Evolutionary conservation across 495 filamentous ascomycete species (phyloP).

Genomic region (Glonium stellatum): DNA sequence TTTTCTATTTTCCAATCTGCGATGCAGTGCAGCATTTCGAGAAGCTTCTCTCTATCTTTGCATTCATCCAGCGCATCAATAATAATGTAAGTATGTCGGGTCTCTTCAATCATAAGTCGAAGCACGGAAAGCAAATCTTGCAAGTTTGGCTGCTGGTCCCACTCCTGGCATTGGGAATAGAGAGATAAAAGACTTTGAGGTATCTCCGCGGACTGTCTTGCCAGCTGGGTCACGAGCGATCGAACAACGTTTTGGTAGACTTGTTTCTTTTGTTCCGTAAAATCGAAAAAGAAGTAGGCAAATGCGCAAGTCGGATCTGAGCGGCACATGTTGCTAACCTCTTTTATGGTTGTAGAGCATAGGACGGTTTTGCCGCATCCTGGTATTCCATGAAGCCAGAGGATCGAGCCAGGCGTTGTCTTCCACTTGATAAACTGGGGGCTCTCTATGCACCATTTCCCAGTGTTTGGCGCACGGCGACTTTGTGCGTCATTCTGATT

Average conservation of each 20-base stretch:
- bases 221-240: slow-evolving; percentile 23
- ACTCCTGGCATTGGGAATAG: slow-evolving; percentile 7
- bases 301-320: no score
- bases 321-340: no score
- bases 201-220: slow-evolving; percentile 6
- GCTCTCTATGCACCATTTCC: slow-evolving; percentile 41
- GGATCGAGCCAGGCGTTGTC: slow-evolving; percentile 33
- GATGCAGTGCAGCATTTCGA: slow-evolving; percentile 9
- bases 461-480: slow-evolving; percentile 36
- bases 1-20: slow-evolving; percentile 5
- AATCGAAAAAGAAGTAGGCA: slow-evolving; percentile 26
- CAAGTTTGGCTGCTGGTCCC: slow-evolving; percentile 16
- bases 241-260: neutral
- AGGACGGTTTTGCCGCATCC: slow-evolving; percentile 42
- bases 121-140: slow-evolving; percentile 6
- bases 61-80: slow-evolving; percentile 28
- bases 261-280: slow-evolving; percentile 15
- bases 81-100: slow-evolving; percentile 17
- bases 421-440: slow-evolving; percentile 35
- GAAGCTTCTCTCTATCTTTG: slow-evolving; percentile 8
- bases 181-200: slow-evolving; percentile 7
- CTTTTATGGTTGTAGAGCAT: slow-evolving; percentile 35
- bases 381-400: slow-evolving; percentile 40
- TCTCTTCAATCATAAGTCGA: slow-evolving; percentile 4
- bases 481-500: slow-evolving; percentile 8